phyloP scores from a whole-genome alignment of 2,329 filamentous ascomycete genomes.

The Didymella sp. region DNA sequence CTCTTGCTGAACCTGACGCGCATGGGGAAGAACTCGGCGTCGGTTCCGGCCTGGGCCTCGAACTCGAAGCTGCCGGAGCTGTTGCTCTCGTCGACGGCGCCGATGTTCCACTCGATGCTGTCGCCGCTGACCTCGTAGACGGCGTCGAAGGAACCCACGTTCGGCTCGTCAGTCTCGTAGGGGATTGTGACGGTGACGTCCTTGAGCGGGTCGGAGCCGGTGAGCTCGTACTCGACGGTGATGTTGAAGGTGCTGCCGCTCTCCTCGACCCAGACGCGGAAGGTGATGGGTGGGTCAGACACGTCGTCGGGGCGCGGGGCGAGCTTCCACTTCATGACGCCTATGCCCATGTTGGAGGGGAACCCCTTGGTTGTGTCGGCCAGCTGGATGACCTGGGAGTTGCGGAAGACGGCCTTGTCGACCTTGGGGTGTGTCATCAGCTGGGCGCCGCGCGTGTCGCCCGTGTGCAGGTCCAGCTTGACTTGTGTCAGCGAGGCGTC shows the following conservation, averaged over 20 bases:
- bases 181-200: slow-evolving; percentile 91
- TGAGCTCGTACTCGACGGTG: slow-evolving; percentile 95
- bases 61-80: slow-evolving; percentile 91
- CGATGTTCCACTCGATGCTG: slow-evolving; percentile 91
- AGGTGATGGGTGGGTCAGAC: slow-evolving; percentile 86
- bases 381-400: slow-evolving; percentile 83
- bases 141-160: slow-evolving; percentile 91
- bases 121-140: slow-evolving; percentile 94
- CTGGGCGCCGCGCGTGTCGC: slow-evolving; percentile 81
- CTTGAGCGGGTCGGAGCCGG: slow-evolving; percentile 76
- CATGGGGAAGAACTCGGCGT: slow-evolving; percentile 99
- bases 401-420: slow-evolving; percentile 85
- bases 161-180: slow-evolving; percentile 82
- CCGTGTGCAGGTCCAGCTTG: slow-evolving; percentile 80
- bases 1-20: slow-evolving; percentile 86
- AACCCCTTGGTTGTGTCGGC: slow-evolving; percentile 88
- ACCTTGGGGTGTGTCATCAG: slow-evolving; percentile 97
- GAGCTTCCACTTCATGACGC: slow-evolving; percentile 90
- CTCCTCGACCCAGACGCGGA: slow-evolving; percentile 97
- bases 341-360: slow-evolving; percentile 91
- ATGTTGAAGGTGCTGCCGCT: slow-evolving; percentile 82
- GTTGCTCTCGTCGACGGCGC: slow-evolving; percentile 82
- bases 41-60: slow-evolving; percentile 84
- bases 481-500: slow-evolving; percentile 90
- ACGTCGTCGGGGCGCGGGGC: slow-evolving; percentile 81